Evolutionary conservation across 345 rosid genomes (phyloP).

Genomic region (Ceriops tagal): DNA sequence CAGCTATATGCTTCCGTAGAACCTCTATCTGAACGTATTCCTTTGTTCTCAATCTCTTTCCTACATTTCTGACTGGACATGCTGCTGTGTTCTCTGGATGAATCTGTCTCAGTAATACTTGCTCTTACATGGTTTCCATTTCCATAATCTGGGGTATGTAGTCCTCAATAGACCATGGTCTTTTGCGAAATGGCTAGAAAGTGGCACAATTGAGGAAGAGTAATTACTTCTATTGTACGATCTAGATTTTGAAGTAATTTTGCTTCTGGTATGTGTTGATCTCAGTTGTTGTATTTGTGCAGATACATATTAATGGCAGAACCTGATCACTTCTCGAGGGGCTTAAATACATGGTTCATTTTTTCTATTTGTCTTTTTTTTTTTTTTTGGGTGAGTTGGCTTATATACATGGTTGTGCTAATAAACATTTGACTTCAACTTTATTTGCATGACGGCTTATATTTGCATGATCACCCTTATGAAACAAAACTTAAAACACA

Average conservation of each 20-base stretch:
- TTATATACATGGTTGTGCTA: too few species aligned
- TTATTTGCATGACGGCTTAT: too few species aligned
- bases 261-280: neutral
- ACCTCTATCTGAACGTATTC: neutral
- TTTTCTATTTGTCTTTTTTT: too few species aligned
- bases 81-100: neutral
- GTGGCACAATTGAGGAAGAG: constrained; percentile 78
- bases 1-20: neutral
- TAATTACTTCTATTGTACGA: constrained; percentile 35
- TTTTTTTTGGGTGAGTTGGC: too few species aligned
- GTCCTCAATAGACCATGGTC: constrained; percentile 99
- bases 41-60: neutral
- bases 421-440: too few species aligned
- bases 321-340: constrained; percentile 70
- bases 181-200: constrained; percentile 66
- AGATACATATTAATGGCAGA: too few species aligned
- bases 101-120: neutral
- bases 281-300: constrained; percentile 36
- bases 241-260: neutral
- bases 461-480: too few species aligned
- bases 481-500: too few species aligned
- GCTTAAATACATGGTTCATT: too few species aligned
- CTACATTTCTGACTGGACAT: neutral
- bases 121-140: neutral
- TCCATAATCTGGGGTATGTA: constrained; percentile 64